A percentile compares a stretch with the other conserved stretches of the same genome.
phyloP scores from a whole-genome alignment of 768 basidiomycete genomes.

The Daedaleopsis sinensis region DNA sequence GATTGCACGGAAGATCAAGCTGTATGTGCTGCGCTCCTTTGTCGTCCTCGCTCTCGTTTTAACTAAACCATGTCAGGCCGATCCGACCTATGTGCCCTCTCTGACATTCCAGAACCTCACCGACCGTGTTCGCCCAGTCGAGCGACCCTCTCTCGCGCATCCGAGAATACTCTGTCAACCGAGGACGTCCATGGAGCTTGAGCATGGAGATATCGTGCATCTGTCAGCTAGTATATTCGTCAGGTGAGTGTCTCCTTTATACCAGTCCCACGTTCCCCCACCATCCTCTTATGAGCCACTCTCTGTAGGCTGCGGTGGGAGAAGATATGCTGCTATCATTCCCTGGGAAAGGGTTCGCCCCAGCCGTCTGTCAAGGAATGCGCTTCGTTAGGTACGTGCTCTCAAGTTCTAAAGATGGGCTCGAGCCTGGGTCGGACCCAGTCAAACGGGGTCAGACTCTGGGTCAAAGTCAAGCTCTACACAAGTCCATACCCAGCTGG shows the following conservation, averaged over 20 bases:
- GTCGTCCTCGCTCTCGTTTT: background rate
- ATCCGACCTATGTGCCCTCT: conserved; percentile 51
- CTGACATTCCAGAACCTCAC: conserved; percentile 9
- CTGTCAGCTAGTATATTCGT: conserved; percentile 47
- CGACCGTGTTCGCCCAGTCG: background rate
- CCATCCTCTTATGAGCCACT: background rate
- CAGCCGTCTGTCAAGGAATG: conserved; percentile 23
- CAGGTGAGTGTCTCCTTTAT: conserved; percentile 42
- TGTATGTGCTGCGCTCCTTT: conserved; percentile 43
- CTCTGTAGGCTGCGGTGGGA: conserved; percentile 31
- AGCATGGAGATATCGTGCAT: conserved; percentile 55
- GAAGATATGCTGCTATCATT: conserved; percentile 25
- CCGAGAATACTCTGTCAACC: conserved; percentile 42
- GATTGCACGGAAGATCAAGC: conserved; percentile 52
- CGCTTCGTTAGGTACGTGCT: conserved; percentile 50
- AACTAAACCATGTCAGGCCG: conserved; percentile 39
- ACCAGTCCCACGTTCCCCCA: background rate
- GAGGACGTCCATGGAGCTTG: conserved; percentile 43
- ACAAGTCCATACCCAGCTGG: too few species aligned
- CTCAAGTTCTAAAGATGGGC: too few species aligned
- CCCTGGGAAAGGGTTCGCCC: conserved; percentile 3
- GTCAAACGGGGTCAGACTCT: too few species aligned
- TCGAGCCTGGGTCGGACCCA: too few species aligned
- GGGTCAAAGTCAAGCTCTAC: too few species aligned
- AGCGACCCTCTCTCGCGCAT: conserved; percentile 7